phyloP scores from a whole-genome alignment of 352 stramenopile genomes.

The Lagenidium giganteum region DNA sequence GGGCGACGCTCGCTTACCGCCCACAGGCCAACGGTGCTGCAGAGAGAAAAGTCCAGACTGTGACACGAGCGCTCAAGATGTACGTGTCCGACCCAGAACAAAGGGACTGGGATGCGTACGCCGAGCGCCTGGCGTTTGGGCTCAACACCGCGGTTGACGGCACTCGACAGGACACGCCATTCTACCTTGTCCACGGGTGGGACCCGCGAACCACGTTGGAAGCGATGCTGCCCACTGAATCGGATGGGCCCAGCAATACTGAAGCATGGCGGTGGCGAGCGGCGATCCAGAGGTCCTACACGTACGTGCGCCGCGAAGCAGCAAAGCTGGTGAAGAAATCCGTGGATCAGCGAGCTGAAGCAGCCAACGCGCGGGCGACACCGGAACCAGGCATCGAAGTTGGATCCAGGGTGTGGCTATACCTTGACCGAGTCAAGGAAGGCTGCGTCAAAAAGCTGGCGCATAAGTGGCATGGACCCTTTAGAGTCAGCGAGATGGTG shows the following conservation, averaged over 20 bases:
- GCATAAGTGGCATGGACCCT: constrained; percentile 20
- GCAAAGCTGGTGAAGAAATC: constrained; percentile 2
- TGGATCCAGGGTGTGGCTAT: constrained; percentile 17
- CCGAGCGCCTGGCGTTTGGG: constrained; percentile 2
- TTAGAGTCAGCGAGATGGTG: constrained; percentile 3
- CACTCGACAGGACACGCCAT: constrained; percentile 3
- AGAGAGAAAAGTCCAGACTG: constrained; percentile 16
- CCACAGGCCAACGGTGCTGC: constrained; percentile 13
- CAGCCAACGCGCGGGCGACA: not conserved
- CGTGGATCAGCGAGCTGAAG: too few species aligned
- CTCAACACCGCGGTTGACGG: constrained; percentile 12
- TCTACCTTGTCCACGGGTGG: constrained; percentile 19
- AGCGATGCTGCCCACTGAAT: not conserved
- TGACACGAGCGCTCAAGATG: constrained; percentile 10
- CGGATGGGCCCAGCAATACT: too few species aligned
- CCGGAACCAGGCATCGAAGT: constrained; percentile 2
- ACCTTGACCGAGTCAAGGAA: constrained; percentile 11
- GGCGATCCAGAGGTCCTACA: constrained; percentile 3
- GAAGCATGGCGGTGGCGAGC: constrained; percentile 1
- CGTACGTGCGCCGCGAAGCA: too few species aligned
- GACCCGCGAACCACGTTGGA: constrained; percentile 8
- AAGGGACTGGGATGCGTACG: constrained; percentile 19
- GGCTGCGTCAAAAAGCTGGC: constrained; percentile 15
- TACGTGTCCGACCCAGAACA: constrained; percentile 13
- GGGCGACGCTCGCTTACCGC: constrained; percentile 11